Conservation (phyloP, 768 basidiomycete species). For the Mycena filopes region DNA sequence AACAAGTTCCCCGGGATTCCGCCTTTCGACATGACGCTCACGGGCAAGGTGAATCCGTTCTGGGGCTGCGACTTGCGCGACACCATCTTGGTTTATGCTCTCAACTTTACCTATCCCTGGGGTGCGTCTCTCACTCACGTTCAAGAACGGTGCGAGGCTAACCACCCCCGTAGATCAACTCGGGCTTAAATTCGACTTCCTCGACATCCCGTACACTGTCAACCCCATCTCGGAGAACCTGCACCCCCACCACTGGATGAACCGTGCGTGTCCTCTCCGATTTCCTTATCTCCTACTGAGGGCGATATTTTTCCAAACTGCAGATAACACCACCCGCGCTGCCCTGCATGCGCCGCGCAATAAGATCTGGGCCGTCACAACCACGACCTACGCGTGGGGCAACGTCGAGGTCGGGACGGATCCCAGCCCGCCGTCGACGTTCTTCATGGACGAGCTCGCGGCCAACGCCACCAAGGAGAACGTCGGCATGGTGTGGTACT, state of each 20-base stretch:
- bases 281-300: background rate
- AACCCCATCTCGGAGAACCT: constrained; percentile 24
- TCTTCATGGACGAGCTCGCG: constrained; percentile 57
- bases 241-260: constrained; percentile 48
- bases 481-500: constrained; percentile 53
- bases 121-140: constrained; percentile 37
- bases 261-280: constrained; percentile 45
- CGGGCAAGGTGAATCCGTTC: constrained; percentile 65
- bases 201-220: constrained; percentile 23
- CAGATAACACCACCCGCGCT: constrained; percentile 59
- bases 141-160: constrained; percentile 64
- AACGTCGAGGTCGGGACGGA: constrained; percentile 6
- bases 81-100: constrained; percentile 70
- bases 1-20: constrained; percentile 19
- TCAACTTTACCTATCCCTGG: constrained; percentile 77
- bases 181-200: constrained; percentile 17
- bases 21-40: constrained; percentile 48
- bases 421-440: constrained; percentile 19
- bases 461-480: constrained; percentile 52
- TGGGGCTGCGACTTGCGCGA: constrained; percentile 74
- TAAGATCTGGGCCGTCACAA: constrained; percentile 45
- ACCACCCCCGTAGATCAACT: constrained; percentile 12
- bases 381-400: constrained; percentile 7
- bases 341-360: constrained; percentile 77
- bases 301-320: background rate